Base-by-base conservation (phyloP, 1,284 basidiomycete genomes). In the Sporisorium exsertum region DNA sequence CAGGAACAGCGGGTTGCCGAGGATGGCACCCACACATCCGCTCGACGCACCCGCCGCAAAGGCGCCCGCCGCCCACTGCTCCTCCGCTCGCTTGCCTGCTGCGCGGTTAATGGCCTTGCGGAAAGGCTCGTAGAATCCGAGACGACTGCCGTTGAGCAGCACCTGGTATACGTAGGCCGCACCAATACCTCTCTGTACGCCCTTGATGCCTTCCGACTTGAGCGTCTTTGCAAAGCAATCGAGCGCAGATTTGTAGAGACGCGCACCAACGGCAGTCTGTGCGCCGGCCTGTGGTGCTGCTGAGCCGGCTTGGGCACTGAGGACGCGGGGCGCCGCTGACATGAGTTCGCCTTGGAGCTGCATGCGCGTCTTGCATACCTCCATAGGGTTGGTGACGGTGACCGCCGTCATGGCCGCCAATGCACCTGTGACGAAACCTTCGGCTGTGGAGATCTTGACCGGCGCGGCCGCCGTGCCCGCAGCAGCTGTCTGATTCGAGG, bases 121-220 rank as follows among this genome's bases (percentile, higher is more conserved):
- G 68, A 98, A 90, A 2, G 95, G 95, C 85, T 99, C 96, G 86
- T 97, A 99, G 85, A 99, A 96, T 16, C 94, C 96, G 67, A 99
- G 88, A 72, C 97, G 91, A 35, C 93, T 97, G 12, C 96, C 97
- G 83, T 99, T 99, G 70, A 99, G 88, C 58, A 97, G 89, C 58
- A 96, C 92, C 92, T 97, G 83, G 60, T 84, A 84, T 27, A 81
- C 70, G 58, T 80, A 80, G 54, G 95, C 96, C 62, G 95, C 92
- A 71, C 91, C 88, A 51, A 99, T 89, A 72, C 96, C 96, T 85
- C 96, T 89, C 86, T 99, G 96, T 32, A 97, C 86, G 40, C 96
- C 96, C 54, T 91, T 89, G 58, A 98, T 88, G 13, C 96, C 96
- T 86, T 99, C 96, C 82, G 95, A 91, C 84, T 87, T 89, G 91